These are phyloP conservation scores for Fraxinus albicans DNA, from an alignment of 305 asterid genomes.

Conservation along the genomic window DNA sequence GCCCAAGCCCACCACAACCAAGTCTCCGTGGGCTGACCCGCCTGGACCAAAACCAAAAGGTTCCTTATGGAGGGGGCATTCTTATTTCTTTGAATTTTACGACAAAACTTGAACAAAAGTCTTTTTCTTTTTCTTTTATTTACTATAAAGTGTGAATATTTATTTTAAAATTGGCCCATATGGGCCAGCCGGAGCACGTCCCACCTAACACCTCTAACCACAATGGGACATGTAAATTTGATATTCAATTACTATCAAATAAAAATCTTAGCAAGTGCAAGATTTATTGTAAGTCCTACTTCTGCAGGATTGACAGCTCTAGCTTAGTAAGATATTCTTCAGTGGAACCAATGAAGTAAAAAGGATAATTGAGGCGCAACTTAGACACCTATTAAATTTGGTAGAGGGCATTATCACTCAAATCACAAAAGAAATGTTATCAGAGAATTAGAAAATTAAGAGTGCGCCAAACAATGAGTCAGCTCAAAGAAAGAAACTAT, in stretches of 20 bases:
- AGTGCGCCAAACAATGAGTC: slow-evolving; percentile 14
- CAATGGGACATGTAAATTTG: not conserved
- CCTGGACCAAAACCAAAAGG: not conserved
- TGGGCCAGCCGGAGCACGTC: not conserved
- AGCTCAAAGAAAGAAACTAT: slow-evolving; percentile 15
- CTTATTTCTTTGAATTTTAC: not conserved
- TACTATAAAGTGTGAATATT: not conserved
- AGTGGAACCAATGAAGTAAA: not conserved
- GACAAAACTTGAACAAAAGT: not conserved
- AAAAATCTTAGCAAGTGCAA: not conserved
- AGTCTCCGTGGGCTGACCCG: not conserved
- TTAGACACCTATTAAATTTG: not conserved
- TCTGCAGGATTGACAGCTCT: not conserved
- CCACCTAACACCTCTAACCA: not conserved
- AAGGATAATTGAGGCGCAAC: not conserved
- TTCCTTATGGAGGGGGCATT: not conserved
- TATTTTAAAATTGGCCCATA: not conserved
- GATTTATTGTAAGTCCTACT: not conserved
- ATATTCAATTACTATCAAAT: not conserved
- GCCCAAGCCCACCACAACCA: not conserved
- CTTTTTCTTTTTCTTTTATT: not conserved
- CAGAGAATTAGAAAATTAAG: not conserved
- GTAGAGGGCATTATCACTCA: not conserved
- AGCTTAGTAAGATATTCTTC: not conserved
- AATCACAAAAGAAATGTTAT: not conserved